Evolutionary conservation across 768 basidiomycete genomes (phyloP), one percentile per base, ranked within the genome.

Genomic region (Mycena metata): DNA sequence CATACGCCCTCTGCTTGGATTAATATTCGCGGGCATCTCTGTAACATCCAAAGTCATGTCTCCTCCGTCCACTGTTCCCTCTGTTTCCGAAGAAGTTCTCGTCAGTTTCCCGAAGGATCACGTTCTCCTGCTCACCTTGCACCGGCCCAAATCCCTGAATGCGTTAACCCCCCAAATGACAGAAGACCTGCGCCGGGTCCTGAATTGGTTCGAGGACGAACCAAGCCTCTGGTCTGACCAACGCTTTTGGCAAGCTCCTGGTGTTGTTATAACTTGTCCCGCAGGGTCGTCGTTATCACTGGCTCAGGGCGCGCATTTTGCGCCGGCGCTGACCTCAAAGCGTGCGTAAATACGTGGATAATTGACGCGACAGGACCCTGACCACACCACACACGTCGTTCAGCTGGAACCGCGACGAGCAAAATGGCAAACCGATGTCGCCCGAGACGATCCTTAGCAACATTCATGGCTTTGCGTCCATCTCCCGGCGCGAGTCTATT

Each of bases 151-250:
- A 60, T 76, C 84, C 8, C 85, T 93, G 75, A 95, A 96, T 73
- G 92, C 95, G 1, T 86, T 96, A 83, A 88, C 88, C 0, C 85
- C 87, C 9, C 80, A 77, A 8, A 88, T 94, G 84, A 73, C 80
- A 17, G 70, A 76, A 1, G 90, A 90, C 76, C 75, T 94, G 30
- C 78, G 83, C 42, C 68, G 57, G 1, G 73, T 91, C 6, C 76
- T 94, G 35, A 82, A 88, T 66, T 94, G 92, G 92, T 94, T 94
- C 72, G 91, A 94, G 69, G 79, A 85, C 1, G 91, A 94, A 60
- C 84, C 90, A 17, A 80, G 81, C 54, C 78, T 94, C n/a, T 95
- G 94, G 93, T 92, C 73, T 17, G 85, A 81, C 41, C n/a, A 17
- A 33, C 13, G 12, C 24, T 64, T 24, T 45, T 21, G 15, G 42